phyloP scores from a whole-genome alignment of 108 stramenopile species.

The Stephanodiscus minutulus region DNA sequence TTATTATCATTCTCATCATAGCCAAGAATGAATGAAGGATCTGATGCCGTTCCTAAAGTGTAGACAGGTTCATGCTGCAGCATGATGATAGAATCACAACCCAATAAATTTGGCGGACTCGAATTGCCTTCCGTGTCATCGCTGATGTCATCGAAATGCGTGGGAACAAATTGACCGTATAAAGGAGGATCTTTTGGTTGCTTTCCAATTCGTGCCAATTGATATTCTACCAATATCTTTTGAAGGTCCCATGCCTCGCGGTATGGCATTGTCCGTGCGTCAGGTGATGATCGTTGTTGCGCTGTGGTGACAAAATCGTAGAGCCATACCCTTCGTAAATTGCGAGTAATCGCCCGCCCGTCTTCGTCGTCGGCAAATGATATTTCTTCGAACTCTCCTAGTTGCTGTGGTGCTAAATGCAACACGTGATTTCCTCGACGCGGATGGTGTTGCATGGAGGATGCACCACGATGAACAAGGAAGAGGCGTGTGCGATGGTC shows the following conservation, averaged over 20 bases:
- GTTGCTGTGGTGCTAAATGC: slow-evolving; percentile 56
- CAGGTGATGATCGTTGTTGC: neutral
- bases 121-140: neutral
- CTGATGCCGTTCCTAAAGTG: slow-evolving; percentile 84
- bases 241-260: slow-evolving; percentile 61
- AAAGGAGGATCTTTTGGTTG: slow-evolving; percentile 49
- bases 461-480: too few relatives aligned
- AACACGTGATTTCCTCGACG: too few relatives aligned
- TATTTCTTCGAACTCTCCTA: slow-evolving; percentile 61
- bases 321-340: slow-evolving; percentile 51
- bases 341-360: slow-evolving; percentile 11
- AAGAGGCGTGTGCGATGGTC: too few relatives aligned
- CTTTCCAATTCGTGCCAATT: slow-evolving; percentile 55
- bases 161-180: slow-evolving; percentile 49
- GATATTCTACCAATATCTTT: slow-evolving; percentile 52
- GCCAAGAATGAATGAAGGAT: slow-evolving; percentile 62
- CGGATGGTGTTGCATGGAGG: too few relatives aligned
- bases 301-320: slow-evolving; percentile 52
- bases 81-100: slow-evolving; percentile 69
- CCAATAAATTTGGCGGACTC: slow-evolving; percentile 16
- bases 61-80: slow-evolving; percentile 84
- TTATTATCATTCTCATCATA: slow-evolving; percentile 16
- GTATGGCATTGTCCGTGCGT: slow-evolving; percentile 43
- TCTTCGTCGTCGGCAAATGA: slow-evolving; percentile 5
- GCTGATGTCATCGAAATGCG: slow-evolving; percentile 6